Base-by-base conservation (phyloP, 805 yeast species). In the Naumovozyma castellii region DNA sequence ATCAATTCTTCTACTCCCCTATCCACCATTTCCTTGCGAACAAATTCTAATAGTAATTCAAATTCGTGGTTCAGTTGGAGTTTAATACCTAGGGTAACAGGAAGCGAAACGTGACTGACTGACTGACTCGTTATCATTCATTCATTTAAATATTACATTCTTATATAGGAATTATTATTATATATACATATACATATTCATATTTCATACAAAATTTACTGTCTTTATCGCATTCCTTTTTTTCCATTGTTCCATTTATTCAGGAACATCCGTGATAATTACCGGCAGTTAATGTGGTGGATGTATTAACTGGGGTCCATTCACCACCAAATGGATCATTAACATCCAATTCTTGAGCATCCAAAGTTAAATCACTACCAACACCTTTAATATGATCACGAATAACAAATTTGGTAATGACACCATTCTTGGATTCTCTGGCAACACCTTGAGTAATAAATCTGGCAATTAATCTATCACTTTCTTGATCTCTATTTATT, bases 381-480 rank as follows among this genome's bases (percentile, higher is more conserved):
- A 68, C 58, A 25, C 72, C 32, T 14, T 29, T 71, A 29, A 78
- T 71, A 25, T 46, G 43, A 32, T 49, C 53, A 40, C 62, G 62
- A 37, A 75, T 59, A n/a, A 69, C 62, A 54, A 81, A 84, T 57
- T 80, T 76, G 34, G 82, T 64, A 51, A 78, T 81, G 37, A 85
- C 76, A 32, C 95, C 95, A 22, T 77, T 68, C 13, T 76, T 77
- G 17, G 80, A 71, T 61, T 86, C 96, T n/a, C 62, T 62, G 5
- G 83, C 94, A 32, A 62, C 57, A 3, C 82, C 81, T 32, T 74
- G 75, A 3, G 96, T 90, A 57, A 80, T 66, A 55, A 90, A 86
- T 62, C 96, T 78, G 14, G 94, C 95, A 54, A 90, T 78, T 34
- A 88, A 69, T 52, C 82, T 76, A 51, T 80, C 80, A 22, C 47